Evolutionary conservation across 2,329 filamentous ascomycete species (phyloP), one percentile per base, ranked within the genome.

Genomic region (Davidsoniella eucalypti): DNA sequence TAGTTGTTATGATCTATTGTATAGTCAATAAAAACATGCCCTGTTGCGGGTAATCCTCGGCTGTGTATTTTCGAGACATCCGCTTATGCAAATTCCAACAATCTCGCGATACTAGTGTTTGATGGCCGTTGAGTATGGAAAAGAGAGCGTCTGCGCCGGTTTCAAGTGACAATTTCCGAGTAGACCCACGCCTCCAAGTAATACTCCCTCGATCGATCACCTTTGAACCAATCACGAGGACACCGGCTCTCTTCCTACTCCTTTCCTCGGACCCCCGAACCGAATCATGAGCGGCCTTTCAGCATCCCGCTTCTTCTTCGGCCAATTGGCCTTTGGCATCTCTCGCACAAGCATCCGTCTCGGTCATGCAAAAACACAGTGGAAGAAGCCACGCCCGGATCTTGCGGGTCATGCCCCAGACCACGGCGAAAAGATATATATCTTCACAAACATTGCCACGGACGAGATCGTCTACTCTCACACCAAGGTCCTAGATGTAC

Each of bases 351-450:
- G 64, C 56, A 57, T 69, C 55, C 69, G 71, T 52, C 60, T 66
- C 52, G 64, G 58, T 23, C 60, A 63, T 47, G 58, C 57, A 12
- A 54, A 54, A 23, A 54, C 56, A 49, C 52, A 55, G 41, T 57
- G 49, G 49, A 49, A 53, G 54, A 39, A 47, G 48, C 52, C 56
- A 14, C 53, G 56, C 49, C 55, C 54, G 36, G 57, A 60, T 42
- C 51, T 54, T 36, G 44, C 57, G 18, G 55, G 55, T 10, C 53
- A 55, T 51, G 59, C 64, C 16, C 58, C 64, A 39, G 66, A 65
- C 53, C 73, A 75, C 53, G 75, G 74, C 58, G 72, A 78, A 65
- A 67, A 70, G 58, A 73, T 79, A 58, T 79, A 69, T 68, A 61
- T 78, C 49, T 75, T 70, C 58, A 63, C 64, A 57, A 68, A 78